A percentile compares a stretch with the other conserved stretches of the same genome.
These are phyloP conservation scores for Chara braunii DNA, from an alignment of 139 green algal species.

Conservation along the genomic window DNA sequence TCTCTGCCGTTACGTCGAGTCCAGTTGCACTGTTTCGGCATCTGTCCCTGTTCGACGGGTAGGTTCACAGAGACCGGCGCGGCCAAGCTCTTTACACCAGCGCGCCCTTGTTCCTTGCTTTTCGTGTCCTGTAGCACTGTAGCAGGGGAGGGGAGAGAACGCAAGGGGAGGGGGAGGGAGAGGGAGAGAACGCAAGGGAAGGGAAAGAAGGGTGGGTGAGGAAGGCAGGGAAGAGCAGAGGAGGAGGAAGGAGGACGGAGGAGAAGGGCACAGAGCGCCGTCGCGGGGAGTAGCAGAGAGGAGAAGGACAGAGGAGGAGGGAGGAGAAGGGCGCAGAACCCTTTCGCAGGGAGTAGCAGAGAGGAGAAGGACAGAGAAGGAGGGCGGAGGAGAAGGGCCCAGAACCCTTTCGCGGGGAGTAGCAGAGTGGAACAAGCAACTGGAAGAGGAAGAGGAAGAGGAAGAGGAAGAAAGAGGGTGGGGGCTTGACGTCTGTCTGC, in stretches of 20 bases:
- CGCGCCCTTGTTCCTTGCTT: no score
- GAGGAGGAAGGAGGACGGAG: background rate
- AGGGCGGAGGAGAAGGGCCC: background rate
- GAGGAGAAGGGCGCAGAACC: background rate
- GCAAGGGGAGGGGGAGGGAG: background rate
- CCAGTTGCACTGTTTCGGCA: no score
- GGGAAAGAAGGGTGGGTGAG: background rate
- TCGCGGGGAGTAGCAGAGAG: background rate
- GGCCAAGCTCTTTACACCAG: no score
- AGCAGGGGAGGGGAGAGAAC: background rate
- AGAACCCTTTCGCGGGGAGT: background rate
- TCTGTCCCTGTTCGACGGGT: no score
- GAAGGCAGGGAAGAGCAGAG: background rate
- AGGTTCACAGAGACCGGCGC: no score
- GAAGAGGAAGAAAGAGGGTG: slow-evolving; percentile 5
- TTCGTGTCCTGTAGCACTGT: no score
- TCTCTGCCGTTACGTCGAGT: no score
- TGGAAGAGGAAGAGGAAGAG: slow-evolving; percentile 7
- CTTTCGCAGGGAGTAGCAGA: background rate
- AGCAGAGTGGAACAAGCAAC: background rate
- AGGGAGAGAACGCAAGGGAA: background rate
- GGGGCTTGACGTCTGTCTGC: background rate
- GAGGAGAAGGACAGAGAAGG: slow-evolving; percentile 1
- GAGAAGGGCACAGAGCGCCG: background rate
- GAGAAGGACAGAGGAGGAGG: background rate